Base-by-base conservation (phyloP, 1,284 basidiomycete genomes). In the Cryptococcus sp. region DNA sequence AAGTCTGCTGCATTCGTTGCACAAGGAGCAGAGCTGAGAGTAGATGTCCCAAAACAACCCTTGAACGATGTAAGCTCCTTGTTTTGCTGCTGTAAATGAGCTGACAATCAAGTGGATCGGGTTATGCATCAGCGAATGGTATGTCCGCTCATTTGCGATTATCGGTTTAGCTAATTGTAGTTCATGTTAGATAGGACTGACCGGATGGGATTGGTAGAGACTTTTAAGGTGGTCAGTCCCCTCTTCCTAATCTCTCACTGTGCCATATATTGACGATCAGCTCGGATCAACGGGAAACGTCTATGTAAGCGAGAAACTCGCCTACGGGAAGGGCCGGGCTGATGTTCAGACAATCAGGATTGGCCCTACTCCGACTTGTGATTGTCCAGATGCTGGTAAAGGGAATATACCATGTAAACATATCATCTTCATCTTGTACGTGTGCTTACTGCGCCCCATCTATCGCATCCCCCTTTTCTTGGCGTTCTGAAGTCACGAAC, bases 91-190 rank as follows among this genome's bases (percentile, higher is more conserved):
- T 4, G 5, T 14, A 7, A 7, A 16, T n/a, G 7, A 39, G 36
- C 36, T 39, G 36, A 39, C 36, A 19, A 19, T 7, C 18, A 32
- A 59, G 57, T 46, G 25, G 31, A 44, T 14, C 48, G 57, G 19
- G 57, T 55, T 31, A 59, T 51, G 57, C 31, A 40, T 3, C 54
- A 59, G 45, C 48, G 54, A 10, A 59, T 59, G 57, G 57, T 59
- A 39, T 36, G 43, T 25, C 2, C 1, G 7, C 13, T 14, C 4
- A 4, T 7, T 9, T 31, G 7, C 22, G 4, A 24, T 16, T 5
- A 47, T 13, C 5, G 40, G 32, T 39, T n/a, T 2, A 18, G 31
- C 45, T 50, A 18, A 49, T 14, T 7, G 36, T 45, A 31, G 47
- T 59, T 49, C 41, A 25, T 59, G 28, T 18, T 59, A 13, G 51